Conservation (phyloP, 2,329 filamentous ascomycete species). For the Coniochaeta sp. region DNA sequence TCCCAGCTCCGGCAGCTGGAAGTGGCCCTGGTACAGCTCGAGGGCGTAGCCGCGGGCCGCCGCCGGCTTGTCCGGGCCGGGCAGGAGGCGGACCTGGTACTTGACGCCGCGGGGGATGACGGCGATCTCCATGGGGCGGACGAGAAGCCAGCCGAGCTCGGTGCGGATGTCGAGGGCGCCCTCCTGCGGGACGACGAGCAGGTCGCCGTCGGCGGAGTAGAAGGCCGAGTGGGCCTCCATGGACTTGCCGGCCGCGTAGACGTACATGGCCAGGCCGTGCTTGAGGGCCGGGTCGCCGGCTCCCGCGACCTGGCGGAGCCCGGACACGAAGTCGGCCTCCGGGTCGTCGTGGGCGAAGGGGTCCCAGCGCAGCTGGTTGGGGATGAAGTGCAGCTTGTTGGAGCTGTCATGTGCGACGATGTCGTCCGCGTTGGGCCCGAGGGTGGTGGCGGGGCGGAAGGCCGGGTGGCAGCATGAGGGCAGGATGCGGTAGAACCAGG, state of each 20-base stretch:
- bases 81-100: constrained; percentile 62
- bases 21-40: constrained; percentile 68
- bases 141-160: constrained; percentile 65
- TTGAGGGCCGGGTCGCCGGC: constrained; percentile 76
- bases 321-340: constrained; percentile 42
- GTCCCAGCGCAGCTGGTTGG: constrained; percentile 77
- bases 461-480: constrained; percentile 55
- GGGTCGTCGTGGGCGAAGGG: constrained; percentile 65
- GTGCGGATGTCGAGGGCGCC: constrained; percentile 70
- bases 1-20: constrained; percentile 62
- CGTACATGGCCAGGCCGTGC: constrained; percentile 69
- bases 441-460: constrained; percentile 41
- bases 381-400: constrained; percentile 60
- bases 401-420: neutral
- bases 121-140: constrained; percentile 72
- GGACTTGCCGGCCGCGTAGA: constrained; percentile 70
- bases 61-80: too few species aligned
- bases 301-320: constrained; percentile 66
- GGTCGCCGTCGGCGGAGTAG: constrained; percentile 77
- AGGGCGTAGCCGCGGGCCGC: constrained; percentile 66
- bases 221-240: constrained; percentile 73
- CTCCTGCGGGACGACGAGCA: constrained; percentile 69
- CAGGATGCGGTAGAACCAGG: constrained; percentile 65
- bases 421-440: constrained; percentile 9
- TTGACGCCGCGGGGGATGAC: constrained; percentile 69